Evolutionary conservation across 1,139 yeast genomes (phyloP).

Genomic region (Magnusiomyces sp.): DNA sequence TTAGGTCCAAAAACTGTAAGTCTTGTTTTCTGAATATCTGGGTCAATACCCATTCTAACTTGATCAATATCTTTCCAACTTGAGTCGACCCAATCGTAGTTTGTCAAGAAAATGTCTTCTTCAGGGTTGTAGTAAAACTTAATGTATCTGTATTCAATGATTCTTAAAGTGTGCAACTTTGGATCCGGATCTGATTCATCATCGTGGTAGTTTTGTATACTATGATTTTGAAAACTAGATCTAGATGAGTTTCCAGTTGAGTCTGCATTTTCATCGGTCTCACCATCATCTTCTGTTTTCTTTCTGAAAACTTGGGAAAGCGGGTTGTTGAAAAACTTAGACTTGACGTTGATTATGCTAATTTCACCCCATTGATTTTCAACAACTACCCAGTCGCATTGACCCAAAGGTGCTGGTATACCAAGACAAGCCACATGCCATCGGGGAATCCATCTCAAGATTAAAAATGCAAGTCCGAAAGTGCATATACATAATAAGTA

Average conservation of each 20-base stretch:
- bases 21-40: constrained; percentile 61
- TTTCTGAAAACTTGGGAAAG: constrained; percentile 56
- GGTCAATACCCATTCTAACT: constrained; percentile 64
- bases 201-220: constrained; percentile 5
- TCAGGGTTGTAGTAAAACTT: constrained; percentile 75
- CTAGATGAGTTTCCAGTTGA: neutral
- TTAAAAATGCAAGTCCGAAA: constrained; percentile 61
- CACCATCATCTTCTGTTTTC: constrained; percentile 17
- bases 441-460: constrained; percentile 80
- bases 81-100: constrained; percentile 77
- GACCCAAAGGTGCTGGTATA: constrained; percentile 55
- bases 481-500: constrained; percentile 49
- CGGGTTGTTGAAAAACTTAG: constrained; percentile 58
- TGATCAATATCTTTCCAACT: constrained; percentile 55
- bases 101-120: constrained; percentile 77
- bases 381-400: constrained; percentile 86
- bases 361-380: constrained; percentile 92
- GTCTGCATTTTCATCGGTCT: constrained; percentile 11
- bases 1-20: constrained; percentile 68
- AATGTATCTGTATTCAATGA: constrained; percentile 75
- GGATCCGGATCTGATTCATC: constrained; percentile 42
- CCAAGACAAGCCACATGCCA: constrained; percentile 66
- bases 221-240: neutral
- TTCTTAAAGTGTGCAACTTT: constrained; percentile 56
- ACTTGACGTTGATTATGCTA: constrained; percentile 46